Evolutionary conservation across 257 asterid species (phyloP), one percentile per base, ranked within the genome.

Genomic region (Solanum medicagineum): DNA sequence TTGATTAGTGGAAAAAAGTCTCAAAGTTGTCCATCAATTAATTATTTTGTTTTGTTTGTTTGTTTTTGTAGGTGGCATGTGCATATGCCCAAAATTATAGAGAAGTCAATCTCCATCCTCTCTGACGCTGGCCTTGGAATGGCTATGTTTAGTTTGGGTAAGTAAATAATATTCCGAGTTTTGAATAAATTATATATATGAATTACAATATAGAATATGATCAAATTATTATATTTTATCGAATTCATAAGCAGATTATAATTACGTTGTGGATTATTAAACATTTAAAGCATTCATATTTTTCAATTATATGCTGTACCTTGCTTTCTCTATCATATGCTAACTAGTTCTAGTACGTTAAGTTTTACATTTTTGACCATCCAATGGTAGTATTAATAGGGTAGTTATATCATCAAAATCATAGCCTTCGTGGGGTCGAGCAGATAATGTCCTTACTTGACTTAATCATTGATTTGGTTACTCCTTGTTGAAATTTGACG

Each of bases 101-200:
- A 87, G 55, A 87, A 86, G 59, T 96, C 99, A 2, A 96, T 96
- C 87, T 79, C 94, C 17, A 94, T 96, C 57, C 92, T 96, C 51
- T 96, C 98, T 0, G 95, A 96, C 86, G 98, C 99, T 80, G 99
- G 99, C 24, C 98, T 96, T 75, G 99, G 99, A 84, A 96, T 95
- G 99, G 98, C 98, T 53, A 96, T 96, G 99, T 96, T 95, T 88
- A 95, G 98, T 88, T 91, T 95, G 88, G 98, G 99, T 95, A 60
- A 73, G 91, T 90, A 63, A 32, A 32, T 32, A 32, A 0, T 32
- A 2, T 32, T 4, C 36, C 36, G 36, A 3, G 36, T 32, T 32
- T 32, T 32, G 36, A 32, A 32, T 32, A 32, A 32, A 32, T 29
- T 29, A 29, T 29, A 29, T 29, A 29, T 29, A 29, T 29, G 2